Percentiles rank a stretch among this genome's conserved stretches.
Evolutionary conservation across 176 grass and related monocot genomes (phyloP).

Genomic region (Coix lacrymajobi): DNA sequence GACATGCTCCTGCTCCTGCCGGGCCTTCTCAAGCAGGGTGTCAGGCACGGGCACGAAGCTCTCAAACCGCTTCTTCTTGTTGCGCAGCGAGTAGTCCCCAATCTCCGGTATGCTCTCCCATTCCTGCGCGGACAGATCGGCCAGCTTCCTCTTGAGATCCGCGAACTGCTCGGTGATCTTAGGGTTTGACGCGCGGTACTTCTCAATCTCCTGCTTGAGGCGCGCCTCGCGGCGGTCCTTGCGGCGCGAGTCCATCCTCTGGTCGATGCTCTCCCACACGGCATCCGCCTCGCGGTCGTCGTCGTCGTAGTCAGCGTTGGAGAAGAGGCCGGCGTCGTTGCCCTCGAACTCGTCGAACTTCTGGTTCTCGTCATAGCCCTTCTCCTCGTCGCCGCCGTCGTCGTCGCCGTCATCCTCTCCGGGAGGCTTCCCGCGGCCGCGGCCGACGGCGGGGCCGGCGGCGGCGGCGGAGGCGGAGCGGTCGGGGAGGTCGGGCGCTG

Average conservation of each 20-base stretch:
- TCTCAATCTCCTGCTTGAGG: conserved; percentile 92
- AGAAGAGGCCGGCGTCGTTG: conserved; percentile 87
- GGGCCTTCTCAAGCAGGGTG: conserved; percentile 87
- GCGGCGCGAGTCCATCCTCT: conserved; percentile 83
- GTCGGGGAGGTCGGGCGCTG: conserved; percentile 78
- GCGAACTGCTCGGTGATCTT: conserved; percentile 95
- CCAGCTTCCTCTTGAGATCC: conserved; percentile 72
- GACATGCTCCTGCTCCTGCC: conserved; percentile 92
- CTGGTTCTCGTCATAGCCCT: conserved; percentile 93
- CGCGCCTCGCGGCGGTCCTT: conserved; percentile 87
- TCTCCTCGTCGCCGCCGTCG: conserved; percentile 75
- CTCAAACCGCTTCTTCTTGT: conserved; percentile 95
- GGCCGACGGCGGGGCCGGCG: conserved; percentile 1
- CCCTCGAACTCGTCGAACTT: conserved; percentile 98
- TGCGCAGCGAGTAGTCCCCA: conserved; percentile 77
- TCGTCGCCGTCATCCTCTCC: conserved; percentile 68
- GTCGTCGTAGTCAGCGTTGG: conserved; percentile 86
- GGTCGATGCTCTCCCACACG: conserved; percentile 87
- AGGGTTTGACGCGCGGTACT: conserved; percentile 92
- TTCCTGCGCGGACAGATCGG: conserved; percentile 52
- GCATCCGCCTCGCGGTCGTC: conserved; percentile 91
- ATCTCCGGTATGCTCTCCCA: conserved; percentile 98
- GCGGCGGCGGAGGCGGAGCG: conserved; percentile 54
- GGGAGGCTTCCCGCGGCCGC: conserved; percentile 61
- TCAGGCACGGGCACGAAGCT: conserved; percentile 84